Evolutionary conservation across 805 yeast species (phyloP), one percentile per base, ranked within the genome.

Genomic region (Wickerhamia fluorescens): DNA sequence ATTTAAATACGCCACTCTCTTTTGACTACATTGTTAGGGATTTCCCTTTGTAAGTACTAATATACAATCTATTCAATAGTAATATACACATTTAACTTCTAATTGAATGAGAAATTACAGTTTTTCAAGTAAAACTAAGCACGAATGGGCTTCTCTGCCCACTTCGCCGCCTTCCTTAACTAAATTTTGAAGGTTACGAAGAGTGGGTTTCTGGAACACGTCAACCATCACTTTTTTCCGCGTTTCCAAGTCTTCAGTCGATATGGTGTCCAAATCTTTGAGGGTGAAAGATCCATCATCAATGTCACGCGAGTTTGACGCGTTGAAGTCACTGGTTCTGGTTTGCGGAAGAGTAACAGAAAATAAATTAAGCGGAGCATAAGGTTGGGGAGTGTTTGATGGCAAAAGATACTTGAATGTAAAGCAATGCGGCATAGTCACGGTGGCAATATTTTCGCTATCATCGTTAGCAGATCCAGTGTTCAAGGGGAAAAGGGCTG

Each of bases 91-190:
- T n/a, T n/a, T n/a, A n/a, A n/a, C n/a, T n/a, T n/a, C n/a, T n/a
- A n/a, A n/a, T n/a, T n/a, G n/a, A n/a, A n/a, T n/a, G n/a, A n/a
- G n/a, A n/a, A n/a, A 14, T 9, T 32, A 22, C 20, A 39, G 28
- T 20, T 26, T 26, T 16, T 36, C 37, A 32, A 38, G 16, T 10
- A 41, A 13, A 14, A 20, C 41, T 22, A 51, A 20, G 38, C 61
- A 49, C 9, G 43, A 40, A 26, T 51, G 49, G 14, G 66, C 63
- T 34, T 60, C 68, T 36, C 75, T 68, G 3, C 87, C 87, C 12
- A 69, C 57, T 27, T 77, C 84, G 1, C 88, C 88, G 8, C 86
- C 94, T 39, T 82, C 92, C 42, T 73, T 74, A 7, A 74, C 51
- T 18, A 73, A 43, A 22, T 59, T 59, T 1, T 54, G 58, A 14